Conservation (phyloP, 176 grass and related monocot genomes). For the Oryza australiensis region DNA sequence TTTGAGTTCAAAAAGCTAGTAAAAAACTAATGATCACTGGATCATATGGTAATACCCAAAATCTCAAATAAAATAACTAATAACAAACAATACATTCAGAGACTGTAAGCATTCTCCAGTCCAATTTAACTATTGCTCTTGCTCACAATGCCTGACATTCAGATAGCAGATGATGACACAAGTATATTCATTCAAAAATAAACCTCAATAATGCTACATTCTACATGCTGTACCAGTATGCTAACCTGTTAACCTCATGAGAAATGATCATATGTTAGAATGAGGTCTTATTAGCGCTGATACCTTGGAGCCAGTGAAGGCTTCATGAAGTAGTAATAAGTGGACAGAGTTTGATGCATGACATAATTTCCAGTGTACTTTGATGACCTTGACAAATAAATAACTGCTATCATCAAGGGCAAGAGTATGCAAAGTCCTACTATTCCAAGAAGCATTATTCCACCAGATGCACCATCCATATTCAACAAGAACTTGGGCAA, state of each 20-base stretch:
- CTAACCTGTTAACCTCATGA: neutral
- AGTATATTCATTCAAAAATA: neutral
- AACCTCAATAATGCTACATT: neutral
- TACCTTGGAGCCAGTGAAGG: slow-evolving; percentile 99
- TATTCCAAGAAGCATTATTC: slow-evolving; percentile 90
- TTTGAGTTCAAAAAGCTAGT: neutral
- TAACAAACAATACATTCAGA: neutral
- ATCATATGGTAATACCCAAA: neutral
- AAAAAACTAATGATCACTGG: neutral
- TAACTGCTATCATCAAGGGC: slow-evolving; percentile 96
- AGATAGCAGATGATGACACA: neutral
- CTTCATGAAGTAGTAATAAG: slow-evolving; percentile 98
- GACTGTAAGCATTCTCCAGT: neutral
- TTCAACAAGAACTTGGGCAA: slow-evolving; percentile 92
- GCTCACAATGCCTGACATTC: neutral
- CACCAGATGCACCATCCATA: slow-evolving; percentile 95
- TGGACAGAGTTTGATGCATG: slow-evolving; percentile 95
- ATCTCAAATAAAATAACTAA: neutral
- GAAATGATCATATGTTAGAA: neutral
- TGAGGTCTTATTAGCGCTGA: slow-evolving; percentile 1
- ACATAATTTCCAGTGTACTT: slow-evolving; percentile 99
- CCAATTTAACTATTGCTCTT: neutral
- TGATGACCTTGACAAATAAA: slow-evolving; percentile 98
- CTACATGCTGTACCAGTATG: neutral
- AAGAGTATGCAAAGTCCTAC: slow-evolving; percentile 94